These are phyloP conservation scores for Glarea lozoyensis DNA, from an alignment of 495 filamentous ascomycete genomes.

Conservation along the genomic window DNA sequence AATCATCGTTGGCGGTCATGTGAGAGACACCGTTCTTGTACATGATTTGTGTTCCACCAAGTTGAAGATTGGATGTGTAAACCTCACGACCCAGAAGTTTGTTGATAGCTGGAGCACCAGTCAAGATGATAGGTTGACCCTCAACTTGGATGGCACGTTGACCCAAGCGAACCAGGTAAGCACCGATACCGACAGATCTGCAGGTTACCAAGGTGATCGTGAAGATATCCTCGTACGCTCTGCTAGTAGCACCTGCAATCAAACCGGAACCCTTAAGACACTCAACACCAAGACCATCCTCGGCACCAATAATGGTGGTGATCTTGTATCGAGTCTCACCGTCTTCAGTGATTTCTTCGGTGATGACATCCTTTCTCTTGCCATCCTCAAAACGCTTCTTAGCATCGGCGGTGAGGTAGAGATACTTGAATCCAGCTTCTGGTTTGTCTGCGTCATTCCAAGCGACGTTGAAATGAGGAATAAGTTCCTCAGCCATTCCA, in stretches of 20 bases:
- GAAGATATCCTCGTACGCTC: conserved; percentile 98
- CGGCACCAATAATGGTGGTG: conserved; percentile 84
- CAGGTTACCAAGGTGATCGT: conserved; percentile 97
- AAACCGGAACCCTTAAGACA: conserved; percentile 95
- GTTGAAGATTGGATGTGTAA: conserved; percentile 97
- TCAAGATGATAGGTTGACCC: conserved; percentile 97
- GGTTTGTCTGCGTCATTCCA: conserved; percentile 85
- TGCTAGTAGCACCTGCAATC: conserved; percentile 94
- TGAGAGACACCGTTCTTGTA: conserved; percentile 99
- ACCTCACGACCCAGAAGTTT: conserved; percentile 96
- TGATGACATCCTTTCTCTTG: conserved; percentile 74
- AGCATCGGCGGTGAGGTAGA: conserved; percentile 84
- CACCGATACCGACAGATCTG: conserved; percentile 92
- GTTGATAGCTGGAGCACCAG: conserved; percentile 95
- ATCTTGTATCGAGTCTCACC: conserved; percentile 93
- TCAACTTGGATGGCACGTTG: conserved; percentile 98
- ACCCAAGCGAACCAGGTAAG: conserved; percentile 93
- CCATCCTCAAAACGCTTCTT: conserved; percentile 85
- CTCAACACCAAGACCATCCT: conserved; percentile 95
- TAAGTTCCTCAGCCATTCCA: conserved; percentile 92
- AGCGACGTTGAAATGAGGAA: conserved; percentile 91
- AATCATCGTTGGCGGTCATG: conserved; percentile 96
- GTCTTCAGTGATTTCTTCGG: conserved; percentile 73
- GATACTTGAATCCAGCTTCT: conserved; percentile 92
- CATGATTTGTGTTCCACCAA: conserved; percentile 99